Conservation (phyloP, 2,329 filamentous ascomycete species). For the Trichophyton mentagrophytes region DNA sequence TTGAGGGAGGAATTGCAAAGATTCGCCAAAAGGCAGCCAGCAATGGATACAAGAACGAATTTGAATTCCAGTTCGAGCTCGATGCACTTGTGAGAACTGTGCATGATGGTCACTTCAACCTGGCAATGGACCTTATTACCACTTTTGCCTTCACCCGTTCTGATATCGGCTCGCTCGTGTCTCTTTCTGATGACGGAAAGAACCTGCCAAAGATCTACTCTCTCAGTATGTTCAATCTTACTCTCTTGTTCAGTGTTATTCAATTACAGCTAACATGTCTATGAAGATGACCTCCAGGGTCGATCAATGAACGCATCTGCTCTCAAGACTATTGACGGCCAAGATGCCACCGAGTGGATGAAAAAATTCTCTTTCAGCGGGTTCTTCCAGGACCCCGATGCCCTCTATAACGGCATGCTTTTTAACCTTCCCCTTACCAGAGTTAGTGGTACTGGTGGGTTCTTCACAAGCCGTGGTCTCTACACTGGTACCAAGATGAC, state of each 20-base stretch:
- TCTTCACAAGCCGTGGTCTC: conserved; percentile 8
- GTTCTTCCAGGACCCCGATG: conserved; percentile 21
- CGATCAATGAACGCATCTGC: conserved; percentile 15
- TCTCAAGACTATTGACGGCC: conserved; percentile 20
- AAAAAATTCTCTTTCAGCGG: conserved; percentile 14
- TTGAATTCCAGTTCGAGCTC: conserved; percentile 44
- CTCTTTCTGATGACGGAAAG: conserved; percentile 48
- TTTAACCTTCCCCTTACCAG: conserved; percentile 10
- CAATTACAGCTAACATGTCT: background rate
- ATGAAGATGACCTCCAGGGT: background rate
- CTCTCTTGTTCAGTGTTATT: background rate
- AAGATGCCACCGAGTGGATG: conserved; percentile 20
- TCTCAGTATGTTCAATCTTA: conserved; percentile 7
- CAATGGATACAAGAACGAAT: conserved; percentile 41
- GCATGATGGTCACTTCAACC: conserved; percentile 48
- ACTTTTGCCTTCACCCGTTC: conserved; percentile 42
- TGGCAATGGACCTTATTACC: conserved; percentile 14
- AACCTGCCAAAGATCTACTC: conserved; percentile 45
- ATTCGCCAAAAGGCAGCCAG: conserved; percentile 34
- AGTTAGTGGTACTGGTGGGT: conserved; percentile 5
- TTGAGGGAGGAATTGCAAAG: conserved; percentile 35
- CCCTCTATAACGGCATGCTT: conserved; percentile 24
- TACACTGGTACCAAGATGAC: conserved; percentile 20
- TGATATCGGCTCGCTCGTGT: conserved; percentile 44
- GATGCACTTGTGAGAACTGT: conserved; percentile 41